Conservation (phyloP, 148 eudicot species). For the Vaccinium corymbosum region DNA sequence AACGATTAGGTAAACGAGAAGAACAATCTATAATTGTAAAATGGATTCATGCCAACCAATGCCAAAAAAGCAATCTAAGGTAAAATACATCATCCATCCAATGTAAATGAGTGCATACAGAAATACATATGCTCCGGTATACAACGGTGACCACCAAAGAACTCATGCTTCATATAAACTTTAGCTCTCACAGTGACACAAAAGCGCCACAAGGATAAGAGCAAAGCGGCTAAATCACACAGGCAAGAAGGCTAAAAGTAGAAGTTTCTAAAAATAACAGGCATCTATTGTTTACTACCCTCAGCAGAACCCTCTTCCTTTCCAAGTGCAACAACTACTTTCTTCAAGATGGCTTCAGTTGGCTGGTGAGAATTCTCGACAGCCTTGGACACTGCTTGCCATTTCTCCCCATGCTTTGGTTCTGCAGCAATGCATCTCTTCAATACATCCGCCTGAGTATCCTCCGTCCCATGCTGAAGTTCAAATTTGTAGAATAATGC, state of each 20-base stretch:
- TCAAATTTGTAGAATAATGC: slow-evolving; percentile 83
- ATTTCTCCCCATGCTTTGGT: slow-evolving; percentile 94
- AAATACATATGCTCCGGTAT: neutral
- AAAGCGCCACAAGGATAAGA: neutral
- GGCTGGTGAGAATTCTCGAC: slow-evolving; percentile 88
- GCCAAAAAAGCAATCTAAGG: neutral
- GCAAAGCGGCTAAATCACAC: neutral
- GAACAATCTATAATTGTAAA: neutral
- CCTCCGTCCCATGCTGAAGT: slow-evolving; percentile 78
- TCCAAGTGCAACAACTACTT: slow-evolving; percentile 66
- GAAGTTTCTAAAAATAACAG: neutral
- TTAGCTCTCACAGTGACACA: neutral
- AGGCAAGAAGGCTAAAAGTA: neutral
- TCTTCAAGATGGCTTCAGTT: slow-evolving; percentile 80
- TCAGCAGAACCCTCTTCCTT: slow-evolving; percentile 73
- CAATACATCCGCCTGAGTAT: slow-evolving; percentile 71
- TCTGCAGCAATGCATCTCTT: slow-evolving; percentile 79
- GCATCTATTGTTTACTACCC: slow-evolving; percentile 34
- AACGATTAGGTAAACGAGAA: neutral
- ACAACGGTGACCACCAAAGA: neutral
- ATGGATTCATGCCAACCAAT: neutral
- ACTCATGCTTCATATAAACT: neutral
- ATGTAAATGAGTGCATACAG: neutral
- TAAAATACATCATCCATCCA: neutral
- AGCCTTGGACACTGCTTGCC: slow-evolving; percentile 76